Base-by-base conservation (phyloP, 257 asterid genomes). In the Gentiana straminea region DNA sequence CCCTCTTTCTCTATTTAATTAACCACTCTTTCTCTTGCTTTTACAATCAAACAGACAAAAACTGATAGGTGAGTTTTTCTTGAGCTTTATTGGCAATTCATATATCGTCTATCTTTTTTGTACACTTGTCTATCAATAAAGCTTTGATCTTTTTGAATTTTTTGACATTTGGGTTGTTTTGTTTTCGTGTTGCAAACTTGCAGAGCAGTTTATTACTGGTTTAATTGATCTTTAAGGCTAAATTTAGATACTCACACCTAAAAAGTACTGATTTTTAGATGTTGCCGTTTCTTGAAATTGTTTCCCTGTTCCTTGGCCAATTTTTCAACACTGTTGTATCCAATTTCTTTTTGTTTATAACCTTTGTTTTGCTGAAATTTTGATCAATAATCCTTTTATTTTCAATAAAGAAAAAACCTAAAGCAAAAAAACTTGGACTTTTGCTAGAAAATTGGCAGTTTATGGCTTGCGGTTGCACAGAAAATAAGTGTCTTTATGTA, bases 181-280 rank as follows among this genome's bases (percentile, higher is more conserved):
- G 47, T 33, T 60, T 39, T 57, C 12, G 51, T 33, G 55, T 48
- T 48, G 24, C 15, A 60, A 24, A 24, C 24, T 24, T 24, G 24
- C 24, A 24, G 66, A 59, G 71, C 34, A 9, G 51, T 51, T 48
- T 65, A 67, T 54, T 65, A 38, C 12, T 33, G 24, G 24, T 24
- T 24, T 24, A 24, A 24, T 0, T 24, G 24, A 24, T 24, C 24
- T 24, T 24, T 24, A 24, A 24, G 24, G 24, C 24, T 24, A 24
- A 24, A 24, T 24, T 24, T 24, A 24, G 24, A 24, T 24, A 24
- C 24, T 24, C 24, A 24, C 24, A 24, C 24, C 24, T 24, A 24
- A 24, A 24, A 24, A 24, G 24, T 24, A 24, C 24, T 24, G 24
- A 24, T 24, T 24, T 24, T 24, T 24, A 24, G 24, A 24, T 24